Percentiles rank a stretch among this genome's conserved stretches.
phyloP scores from a whole-genome alignment of 495 filamentous ascomycete species.

The Penicillium steckii region DNA sequence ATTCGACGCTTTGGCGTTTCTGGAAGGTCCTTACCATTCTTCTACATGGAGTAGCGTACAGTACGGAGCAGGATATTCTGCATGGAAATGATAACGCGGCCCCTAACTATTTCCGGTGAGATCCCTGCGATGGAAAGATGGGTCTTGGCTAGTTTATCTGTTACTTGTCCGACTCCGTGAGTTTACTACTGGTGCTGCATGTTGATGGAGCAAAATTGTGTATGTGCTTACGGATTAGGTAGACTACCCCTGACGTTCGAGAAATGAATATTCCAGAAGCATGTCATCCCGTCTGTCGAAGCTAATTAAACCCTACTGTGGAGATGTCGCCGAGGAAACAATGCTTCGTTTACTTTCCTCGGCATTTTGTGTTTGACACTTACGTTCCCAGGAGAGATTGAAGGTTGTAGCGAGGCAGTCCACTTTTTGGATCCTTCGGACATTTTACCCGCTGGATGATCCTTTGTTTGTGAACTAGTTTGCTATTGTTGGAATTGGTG shows the following conservation, averaged over 20 bases:
- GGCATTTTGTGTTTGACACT: too few species aligned
- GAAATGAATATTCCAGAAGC: slow-evolving; percentile 4
- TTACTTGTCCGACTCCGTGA: too few species aligned
- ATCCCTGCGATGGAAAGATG: background rate
- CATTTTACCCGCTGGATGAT: background rate
- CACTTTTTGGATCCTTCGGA: background rate
- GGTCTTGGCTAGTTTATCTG: slow-evolving; percentile 5
- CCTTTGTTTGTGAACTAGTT: background rate
- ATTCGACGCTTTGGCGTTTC: slow-evolving; percentile 19
- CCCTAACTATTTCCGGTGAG: background rate
- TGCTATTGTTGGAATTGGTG: background rate
- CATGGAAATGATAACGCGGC: slow-evolving; percentile 12
- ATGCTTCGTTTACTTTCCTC: background rate
- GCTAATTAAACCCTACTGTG: background rate
- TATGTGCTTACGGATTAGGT: too few species aligned
- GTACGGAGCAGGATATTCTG: too few species aligned
- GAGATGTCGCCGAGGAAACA: background rate
- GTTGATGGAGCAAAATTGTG: too few species aligned
- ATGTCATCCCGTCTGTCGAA: background rate
- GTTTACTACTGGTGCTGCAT: too few species aligned
- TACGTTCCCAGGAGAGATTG: too few species aligned
- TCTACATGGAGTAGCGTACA: too few species aligned
- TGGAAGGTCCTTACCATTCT: slow-evolving; percentile 17
- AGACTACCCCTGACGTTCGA: background rate
- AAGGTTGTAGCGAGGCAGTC: background rate